Evolutionary conservation across 441 rosid genomes (phyloP), one percentile per base, ranked within the genome.

Genomic region (Pelargonium australe): DNA sequence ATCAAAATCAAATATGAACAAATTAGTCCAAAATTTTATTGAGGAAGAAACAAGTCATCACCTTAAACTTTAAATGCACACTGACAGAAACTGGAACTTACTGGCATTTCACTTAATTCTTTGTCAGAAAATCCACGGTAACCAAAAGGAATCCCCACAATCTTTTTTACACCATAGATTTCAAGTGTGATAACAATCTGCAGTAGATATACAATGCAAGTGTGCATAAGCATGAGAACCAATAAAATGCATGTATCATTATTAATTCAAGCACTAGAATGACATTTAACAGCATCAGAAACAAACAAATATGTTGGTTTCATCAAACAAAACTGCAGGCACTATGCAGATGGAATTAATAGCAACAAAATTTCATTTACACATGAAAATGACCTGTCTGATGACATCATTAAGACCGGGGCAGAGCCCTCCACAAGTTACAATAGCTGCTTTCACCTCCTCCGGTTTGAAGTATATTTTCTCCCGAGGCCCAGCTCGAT

Each of bases 361-460:
- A 69, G 45, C 43, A 55, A 70, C 4, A 51, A 28, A 67, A 60
- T 71, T 63, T 68, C 20, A 65, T 73, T 51, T 63, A 49, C 41
- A 68, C 5, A 70, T 23, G 75, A 70, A 63, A 71, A 90, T 73
- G 19, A 87, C 98, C 71, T 93, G 98, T 85, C 97, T 91, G 25
- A 89, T 92, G 77, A 92, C 97, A 84, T 95, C 99, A 84, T 91
- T 95, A 45, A 95, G 96, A 76, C 97, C 97, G 74, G 97, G 99
- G 81, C 97, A 95, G 64, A 95, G 90, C 23, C 99, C 99, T 80
- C 97, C 96, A 83, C 97, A 95, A 64, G 99, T 95, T 67, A 95
- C 81, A 75, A 91, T 95, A 0, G 96, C 97, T 25, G 99, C 97
- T 74, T 91, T 90, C 41, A 95, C 99, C 81, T 90, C 86, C 78